phyloP scores from a whole-genome alignment of 1,284 basidiomycete genomes.

The Leccinum pachyderme region DNA sequence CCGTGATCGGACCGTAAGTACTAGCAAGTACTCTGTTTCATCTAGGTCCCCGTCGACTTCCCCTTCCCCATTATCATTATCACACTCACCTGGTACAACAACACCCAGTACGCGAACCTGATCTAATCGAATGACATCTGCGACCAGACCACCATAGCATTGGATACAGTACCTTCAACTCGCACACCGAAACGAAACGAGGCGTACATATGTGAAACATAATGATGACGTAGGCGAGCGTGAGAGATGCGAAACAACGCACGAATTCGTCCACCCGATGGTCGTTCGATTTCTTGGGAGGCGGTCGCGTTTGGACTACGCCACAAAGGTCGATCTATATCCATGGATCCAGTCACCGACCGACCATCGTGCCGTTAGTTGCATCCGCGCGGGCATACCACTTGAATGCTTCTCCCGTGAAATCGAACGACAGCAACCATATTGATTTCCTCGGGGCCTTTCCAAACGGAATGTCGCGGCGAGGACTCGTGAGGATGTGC shows the following conservation, averaged over 20 bases:
- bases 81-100: background rate
- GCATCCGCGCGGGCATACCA: background rate
- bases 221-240: constrained; percentile 11
- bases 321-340: constrained; percentile 9
- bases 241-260: constrained; percentile 19
- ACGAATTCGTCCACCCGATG: constrained; percentile 13
- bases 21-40: background rate
- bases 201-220: constrained; percentile 6
- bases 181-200: background rate
- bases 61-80: background rate
- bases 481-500: background rate
- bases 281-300: constrained; percentile 16
- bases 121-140: background rate
- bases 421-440: background rate
- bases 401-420: constrained; percentile 1
- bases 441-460: background rate
- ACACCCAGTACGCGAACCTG: constrained; percentile 8
- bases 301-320: constrained; percentile 4
- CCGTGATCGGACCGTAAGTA: too few relatives aligned
- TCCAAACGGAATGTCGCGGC: background rate
- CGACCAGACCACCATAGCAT: too few relatives aligned
- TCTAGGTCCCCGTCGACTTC: background rate
- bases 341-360: constrained; percentile 18
- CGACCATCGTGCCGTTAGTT: constrained; percentile 9
- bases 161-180: too few relatives aligned